A percentile compares a stretch with the other conserved stretches of the same genome.
Conservation (phyloP, 495 filamentous ascomycete species). For the Niebla homalea region DNA sequence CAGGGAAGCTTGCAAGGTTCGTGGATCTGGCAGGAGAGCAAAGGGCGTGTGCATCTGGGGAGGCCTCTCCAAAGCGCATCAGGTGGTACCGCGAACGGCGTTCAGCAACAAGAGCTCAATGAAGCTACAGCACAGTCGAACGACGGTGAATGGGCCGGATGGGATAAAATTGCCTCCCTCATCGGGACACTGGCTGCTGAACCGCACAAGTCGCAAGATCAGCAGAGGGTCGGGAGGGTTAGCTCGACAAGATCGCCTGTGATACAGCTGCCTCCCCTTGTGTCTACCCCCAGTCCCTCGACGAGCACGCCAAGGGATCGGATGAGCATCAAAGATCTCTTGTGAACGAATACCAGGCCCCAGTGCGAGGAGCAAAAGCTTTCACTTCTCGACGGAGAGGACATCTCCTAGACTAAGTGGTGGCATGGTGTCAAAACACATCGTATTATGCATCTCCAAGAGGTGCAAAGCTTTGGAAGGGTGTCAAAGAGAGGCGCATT, state of each 20-base stretch:
- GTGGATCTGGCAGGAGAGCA: slow-evolving; percentile 78
- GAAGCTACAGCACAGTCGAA: slow-evolving; percentile 14
- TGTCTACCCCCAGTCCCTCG: slow-evolving; percentile 3
- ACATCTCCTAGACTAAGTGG: too few relatives aligned
- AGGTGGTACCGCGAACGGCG: slow-evolving; percentile 3
- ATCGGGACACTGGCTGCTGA: slow-evolving; percentile 19
- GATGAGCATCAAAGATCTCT: slow-evolving; percentile 15
- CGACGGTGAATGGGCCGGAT: slow-evolving; percentile 21
- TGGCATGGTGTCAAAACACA: too few relatives aligned
- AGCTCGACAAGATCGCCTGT: slow-evolving; percentile 2
- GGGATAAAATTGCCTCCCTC: slow-evolving; percentile 5
- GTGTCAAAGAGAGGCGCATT: too few relatives aligned
- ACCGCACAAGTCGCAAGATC: slow-evolving; percentile 15
- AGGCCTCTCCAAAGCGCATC: slow-evolving; percentile 4
- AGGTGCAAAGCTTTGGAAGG: too few relatives aligned
- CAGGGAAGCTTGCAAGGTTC: slow-evolving; percentile 66
- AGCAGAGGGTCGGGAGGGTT: not conserved
- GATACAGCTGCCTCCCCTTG: slow-evolving; percentile 8
- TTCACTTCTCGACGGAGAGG: too few relatives aligned
- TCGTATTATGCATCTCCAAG: too few relatives aligned
- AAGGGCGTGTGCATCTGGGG: slow-evolving; percentile 16
- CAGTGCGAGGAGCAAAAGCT: too few relatives aligned
- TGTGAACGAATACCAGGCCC: not conserved
- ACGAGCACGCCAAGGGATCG: slow-evolving; percentile 6
- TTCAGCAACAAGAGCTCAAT: slow-evolving; percentile 2